A percentile compares a stretch with the other conserved stretches of the same genome.
Conservation (phyloP, 108 stramenopile genomes). For the Pseudonitzschia pungens region DNA sequence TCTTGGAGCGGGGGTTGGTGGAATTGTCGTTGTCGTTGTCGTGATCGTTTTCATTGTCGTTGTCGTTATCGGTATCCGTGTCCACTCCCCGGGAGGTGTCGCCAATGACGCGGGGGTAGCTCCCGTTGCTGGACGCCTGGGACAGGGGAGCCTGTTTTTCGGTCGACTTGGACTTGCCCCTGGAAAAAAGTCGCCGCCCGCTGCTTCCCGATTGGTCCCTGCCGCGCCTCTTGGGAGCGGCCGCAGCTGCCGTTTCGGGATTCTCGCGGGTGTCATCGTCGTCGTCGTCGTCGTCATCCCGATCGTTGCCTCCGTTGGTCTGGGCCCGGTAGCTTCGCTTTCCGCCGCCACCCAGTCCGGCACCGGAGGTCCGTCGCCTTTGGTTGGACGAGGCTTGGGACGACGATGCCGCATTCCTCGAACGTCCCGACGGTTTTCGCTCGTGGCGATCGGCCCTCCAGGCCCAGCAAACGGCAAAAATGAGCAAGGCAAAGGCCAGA, state of each 20-base stretch:
- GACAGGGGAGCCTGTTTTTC: too few species aligned
- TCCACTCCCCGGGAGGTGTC: background rate
- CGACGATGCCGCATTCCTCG: conserved; percentile 3
- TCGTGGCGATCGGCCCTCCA: conserved; percentile 42
- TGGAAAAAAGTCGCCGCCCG: too few species aligned
- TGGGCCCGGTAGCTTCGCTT: background rate
- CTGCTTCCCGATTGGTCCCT: too few species aligned
- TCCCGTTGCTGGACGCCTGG: background rate
- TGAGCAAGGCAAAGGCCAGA: conserved; percentile 48
- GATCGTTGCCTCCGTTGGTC: background rate
- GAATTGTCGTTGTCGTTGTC: background rate
- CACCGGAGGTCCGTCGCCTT: background rate
- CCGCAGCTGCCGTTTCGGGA: background rate
- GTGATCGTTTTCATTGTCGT: background rate
- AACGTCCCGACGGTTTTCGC: conserved; percentile 32
- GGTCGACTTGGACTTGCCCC: too few species aligned
- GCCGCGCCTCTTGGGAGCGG: background rate
- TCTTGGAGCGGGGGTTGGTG: conserved; percentile 4
- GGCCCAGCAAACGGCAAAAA: conserved; percentile 57
- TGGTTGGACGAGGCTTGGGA: background rate
- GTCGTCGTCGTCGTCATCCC: background rate
- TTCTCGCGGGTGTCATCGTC: background rate
- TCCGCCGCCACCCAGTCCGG: background rate
- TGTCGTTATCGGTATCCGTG: background rate
- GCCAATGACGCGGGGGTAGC: background rate